These are phyloP conservation scores for Cryphonectria parasitica DNA, from an alignment of 2,329 filamentous ascomycete species.

Conservation along the genomic window DNA sequence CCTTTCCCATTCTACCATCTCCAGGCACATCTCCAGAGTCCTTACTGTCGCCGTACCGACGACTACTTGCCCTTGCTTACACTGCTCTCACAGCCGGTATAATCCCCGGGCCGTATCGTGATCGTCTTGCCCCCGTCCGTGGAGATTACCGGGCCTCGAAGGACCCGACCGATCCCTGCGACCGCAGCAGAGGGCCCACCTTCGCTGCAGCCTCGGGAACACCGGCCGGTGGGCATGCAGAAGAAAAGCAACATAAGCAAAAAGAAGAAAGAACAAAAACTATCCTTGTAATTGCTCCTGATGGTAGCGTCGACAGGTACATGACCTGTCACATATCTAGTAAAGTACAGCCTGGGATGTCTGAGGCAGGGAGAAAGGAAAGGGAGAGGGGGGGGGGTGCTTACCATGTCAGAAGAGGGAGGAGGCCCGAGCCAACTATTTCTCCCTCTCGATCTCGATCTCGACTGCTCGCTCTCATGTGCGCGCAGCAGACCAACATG, in stretches of 20 bases:
- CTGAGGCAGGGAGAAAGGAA: not conserved
- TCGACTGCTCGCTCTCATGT: not conserved
- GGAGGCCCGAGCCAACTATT: not conserved
- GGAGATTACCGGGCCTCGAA: conserved; percentile 22
- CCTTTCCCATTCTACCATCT: too few relatives aligned
- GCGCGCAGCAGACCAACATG: not conserved
- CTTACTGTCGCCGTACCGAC: not conserved
- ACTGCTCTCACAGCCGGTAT: not conserved
- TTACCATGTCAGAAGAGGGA: not conserved
- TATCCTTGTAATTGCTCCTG: not conserved
- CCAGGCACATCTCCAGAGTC: not conserved
- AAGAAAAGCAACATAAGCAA: not conserved
- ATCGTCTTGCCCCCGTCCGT: conserved; percentile 15
- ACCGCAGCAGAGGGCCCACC: conserved; percentile 10
- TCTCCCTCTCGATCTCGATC: not conserved
- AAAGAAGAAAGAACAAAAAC: not conserved
- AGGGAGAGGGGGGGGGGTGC: too few relatives aligned
- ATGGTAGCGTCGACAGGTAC: not conserved
- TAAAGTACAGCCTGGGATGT: not conserved
- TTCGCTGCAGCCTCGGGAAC: conserved; percentile 9
- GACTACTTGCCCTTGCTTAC: not conserved
- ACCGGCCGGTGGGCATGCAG: conserved; percentile 11
- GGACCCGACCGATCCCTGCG: conserved; percentile 9
- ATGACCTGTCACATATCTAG: conserved; percentile 4
- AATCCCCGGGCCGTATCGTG: conserved; percentile 2